These are phyloP conservation scores for Crithidia bombi DNA, from an alignment of 208 protist species.

Conservation along the genomic window DNA sequence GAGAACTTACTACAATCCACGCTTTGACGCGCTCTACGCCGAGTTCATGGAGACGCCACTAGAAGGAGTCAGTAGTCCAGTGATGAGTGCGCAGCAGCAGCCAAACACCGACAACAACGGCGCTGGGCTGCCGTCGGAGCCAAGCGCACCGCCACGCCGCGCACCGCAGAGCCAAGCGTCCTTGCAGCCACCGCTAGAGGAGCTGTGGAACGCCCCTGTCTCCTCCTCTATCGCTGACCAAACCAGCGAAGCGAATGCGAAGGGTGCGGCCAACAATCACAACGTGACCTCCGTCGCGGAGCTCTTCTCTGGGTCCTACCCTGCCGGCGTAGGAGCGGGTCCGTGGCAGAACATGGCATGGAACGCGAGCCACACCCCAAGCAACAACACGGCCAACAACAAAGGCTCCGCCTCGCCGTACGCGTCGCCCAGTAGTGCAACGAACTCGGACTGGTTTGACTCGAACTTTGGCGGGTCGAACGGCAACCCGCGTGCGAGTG, in stretches of 20 bases:
- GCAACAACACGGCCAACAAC: conserved; percentile 2
- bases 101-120: background rate
- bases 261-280: background rate
- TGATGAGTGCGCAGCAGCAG: background rate
- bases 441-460: conserved; percentile 25
- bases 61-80: background rate
- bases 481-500: conserved; percentile 2
- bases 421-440: conserved; percentile 9
- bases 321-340: background rate
- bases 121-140: background rate
- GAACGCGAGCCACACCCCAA: background rate
- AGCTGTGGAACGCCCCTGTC: conserved; percentile 53
- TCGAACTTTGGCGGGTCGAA: conserved; percentile 19
- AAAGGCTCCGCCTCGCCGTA: background rate
- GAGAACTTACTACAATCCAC: conserved; percentile 62
- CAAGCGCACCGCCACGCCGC: conserved; percentile 2
- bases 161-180: background rate
- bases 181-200: conserved; percentile 33
- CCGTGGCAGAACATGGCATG: conserved; percentile 2
- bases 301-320: conserved; percentile 25
- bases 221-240: conserved; percentile 10
- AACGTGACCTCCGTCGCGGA: conserved; percentile 23
- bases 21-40: conserved; percentile 46
- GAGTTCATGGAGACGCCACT: conserved; percentile 44
- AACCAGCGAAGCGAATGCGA: background rate